A percentile compares a stretch with the other conserved stretches of the same genome.
These are phyloP conservation scores for Williopsis jadinii DNA, from an alignment of 1,139 yeast species.

Conservation along the genomic window DNA sequence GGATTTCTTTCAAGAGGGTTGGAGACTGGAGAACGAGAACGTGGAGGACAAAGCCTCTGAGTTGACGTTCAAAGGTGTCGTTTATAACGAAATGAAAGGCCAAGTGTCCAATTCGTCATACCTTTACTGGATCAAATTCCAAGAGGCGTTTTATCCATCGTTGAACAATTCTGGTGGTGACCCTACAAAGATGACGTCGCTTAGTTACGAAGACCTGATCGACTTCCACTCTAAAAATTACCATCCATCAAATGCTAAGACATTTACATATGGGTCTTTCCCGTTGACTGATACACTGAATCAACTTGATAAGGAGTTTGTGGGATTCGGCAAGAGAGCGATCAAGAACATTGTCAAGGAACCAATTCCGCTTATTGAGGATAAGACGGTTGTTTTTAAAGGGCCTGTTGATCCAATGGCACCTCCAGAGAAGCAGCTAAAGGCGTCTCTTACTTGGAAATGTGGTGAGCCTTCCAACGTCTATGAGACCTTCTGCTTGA, in stretches of 20 bases:
- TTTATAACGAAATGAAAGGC: conserved; percentile 97
- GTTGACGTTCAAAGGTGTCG: conserved; percentile 85
- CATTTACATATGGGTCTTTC: conserved; percentile 82
- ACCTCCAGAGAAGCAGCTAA: conserved; percentile 62
- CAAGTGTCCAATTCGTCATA: conserved; percentile 88
- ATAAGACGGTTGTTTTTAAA: conserved; percentile 32
- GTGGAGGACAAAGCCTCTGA: conserved; percentile 52
- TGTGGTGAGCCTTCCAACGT: conserved; percentile 68
- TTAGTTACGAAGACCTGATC: conserved; percentile 66
- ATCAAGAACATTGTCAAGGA: conserved; percentile 18
- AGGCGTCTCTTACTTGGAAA: conserved; percentile 82
- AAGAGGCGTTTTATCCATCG: conserved; percentile 78
- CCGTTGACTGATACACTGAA: conserved; percentile 56
- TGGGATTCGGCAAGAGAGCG: conserved; percentile 45
- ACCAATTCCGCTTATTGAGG: conserved; percentile 39
- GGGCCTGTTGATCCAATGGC: conserved; percentile 88
- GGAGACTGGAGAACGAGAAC: conserved; percentile 83
- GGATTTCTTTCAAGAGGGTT: conserved; percentile 94
- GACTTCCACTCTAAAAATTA: conserved; percentile 70
- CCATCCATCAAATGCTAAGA: conserved; percentile 85
- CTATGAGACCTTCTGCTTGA: conserved; percentile 68
- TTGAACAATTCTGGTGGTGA: conserved; percentile 93
- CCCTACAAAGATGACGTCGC: conserved; percentile 69
- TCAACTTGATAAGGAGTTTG: conserved; percentile 47
- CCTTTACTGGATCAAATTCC: conserved; percentile 76